A percentile compares a stretch with the other conserved stretches of the same genome.
phyloP scores from a whole-genome alignment of 2,329 filamentous ascomycete species.

The Fusarium camptoceras region DNA sequence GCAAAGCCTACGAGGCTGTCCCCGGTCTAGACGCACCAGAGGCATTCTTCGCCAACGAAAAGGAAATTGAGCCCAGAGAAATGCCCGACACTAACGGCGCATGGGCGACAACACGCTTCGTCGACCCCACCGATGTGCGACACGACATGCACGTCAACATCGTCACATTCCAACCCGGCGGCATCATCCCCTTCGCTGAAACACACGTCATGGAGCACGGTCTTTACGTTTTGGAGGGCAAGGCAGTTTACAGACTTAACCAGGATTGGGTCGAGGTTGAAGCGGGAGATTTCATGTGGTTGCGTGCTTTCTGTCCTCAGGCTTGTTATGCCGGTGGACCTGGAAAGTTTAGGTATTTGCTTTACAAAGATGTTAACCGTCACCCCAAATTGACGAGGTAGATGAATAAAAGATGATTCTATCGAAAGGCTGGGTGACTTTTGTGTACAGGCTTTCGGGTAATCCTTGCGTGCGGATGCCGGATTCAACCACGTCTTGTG shows the following conservation, averaged over 20 bases:
- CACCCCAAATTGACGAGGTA: constrained; percentile 12
- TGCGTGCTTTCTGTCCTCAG: constrained; percentile 30
- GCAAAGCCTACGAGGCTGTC: constrained; percentile 28
- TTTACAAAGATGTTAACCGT: constrained; percentile 31
- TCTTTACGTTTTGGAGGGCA: constrained; percentile 28
- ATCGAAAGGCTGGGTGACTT: neutral
- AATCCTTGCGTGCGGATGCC: too few relatives aligned
- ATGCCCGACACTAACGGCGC: constrained; percentile 33
- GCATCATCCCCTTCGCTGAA: constrained; percentile 27
- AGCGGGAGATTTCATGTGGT: constrained; percentile 30
- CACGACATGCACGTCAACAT: constrained; percentile 35
- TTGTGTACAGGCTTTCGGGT: too few relatives aligned
- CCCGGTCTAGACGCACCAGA: constrained; percentile 20
- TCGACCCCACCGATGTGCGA: constrained; percentile 19
- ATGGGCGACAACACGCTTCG: constrained; percentile 28
- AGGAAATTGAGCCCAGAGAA: constrained; percentile 11
- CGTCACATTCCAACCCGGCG: constrained; percentile 27
- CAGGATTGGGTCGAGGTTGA: constrained; percentile 33
- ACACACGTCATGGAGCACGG: constrained; percentile 34
- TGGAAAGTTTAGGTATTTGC: constrained; percentile 25
- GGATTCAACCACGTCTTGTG: too few relatives aligned
- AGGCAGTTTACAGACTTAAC: constrained; percentile 26
- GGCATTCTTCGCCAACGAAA: constrained; percentile 28
- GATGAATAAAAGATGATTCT: neutral
- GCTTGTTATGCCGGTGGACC: constrained; percentile 30